Evolutionary conservation across 228 moss, liverwort and hornwort species (phyloP).

Genomic region (Sphagnum magellanicum): DNA sequence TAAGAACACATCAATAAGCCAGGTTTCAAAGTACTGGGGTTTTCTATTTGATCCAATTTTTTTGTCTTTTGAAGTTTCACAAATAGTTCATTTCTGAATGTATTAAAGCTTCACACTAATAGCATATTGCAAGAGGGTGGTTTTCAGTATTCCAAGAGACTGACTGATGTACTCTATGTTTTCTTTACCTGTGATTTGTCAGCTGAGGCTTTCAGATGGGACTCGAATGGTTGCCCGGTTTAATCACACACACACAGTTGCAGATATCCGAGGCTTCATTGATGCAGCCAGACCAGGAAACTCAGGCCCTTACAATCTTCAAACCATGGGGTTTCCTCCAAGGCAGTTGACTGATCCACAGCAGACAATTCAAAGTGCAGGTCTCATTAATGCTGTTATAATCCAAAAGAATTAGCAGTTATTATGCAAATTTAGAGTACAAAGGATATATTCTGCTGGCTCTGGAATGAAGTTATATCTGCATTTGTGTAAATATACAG

Average conservation of each 20-base stretch:
- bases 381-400: slow-evolving; percentile 81
- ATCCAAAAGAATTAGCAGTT: slow-evolving; percentile 54
- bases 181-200: background rate
- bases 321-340: slow-evolving; percentile 90
- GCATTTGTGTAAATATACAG: no score
- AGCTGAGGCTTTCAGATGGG: slow-evolving; percentile 78
- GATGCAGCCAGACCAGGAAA: slow-evolving; percentile 78
- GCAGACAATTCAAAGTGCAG: slow-evolving; percentile 77
- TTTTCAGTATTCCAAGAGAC: no score
- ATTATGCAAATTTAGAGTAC: slow-evolving; percentile 54
- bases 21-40: no score
- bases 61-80: no score
- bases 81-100: no score
- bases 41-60: no score
- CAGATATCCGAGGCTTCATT: slow-evolving; percentile 82
- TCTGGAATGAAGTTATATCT: no score
- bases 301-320: slow-evolving; percentile 66
- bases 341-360: slow-evolving; percentile 56
- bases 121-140: no score
- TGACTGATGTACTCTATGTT: no score
- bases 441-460: no score
- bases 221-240: slow-evolving; percentile 93
- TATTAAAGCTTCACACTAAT: no score
- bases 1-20: no score
- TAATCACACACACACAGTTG: slow-evolving; percentile 75